These are phyloP conservation scores for Komagataella pseudopastoris DNA, from an alignment of 805 yeast genomes.

Conservation along the genomic window DNA sequence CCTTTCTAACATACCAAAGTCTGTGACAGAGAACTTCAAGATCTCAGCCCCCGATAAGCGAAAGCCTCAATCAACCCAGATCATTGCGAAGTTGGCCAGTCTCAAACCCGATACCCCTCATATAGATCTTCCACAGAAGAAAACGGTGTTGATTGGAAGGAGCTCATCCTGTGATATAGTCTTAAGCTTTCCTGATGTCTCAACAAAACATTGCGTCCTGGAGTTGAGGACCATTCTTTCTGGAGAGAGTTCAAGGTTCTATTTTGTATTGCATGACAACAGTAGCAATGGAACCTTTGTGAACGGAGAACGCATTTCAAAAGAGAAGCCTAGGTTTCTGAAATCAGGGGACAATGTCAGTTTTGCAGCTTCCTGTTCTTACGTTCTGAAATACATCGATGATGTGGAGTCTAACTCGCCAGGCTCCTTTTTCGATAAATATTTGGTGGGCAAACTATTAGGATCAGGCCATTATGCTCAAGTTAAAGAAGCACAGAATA, in stretches of 20 bases:
- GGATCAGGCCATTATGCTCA: constrained; percentile 76
- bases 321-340: constrained; percentile 31
- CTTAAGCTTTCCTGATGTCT: constrained; percentile 34
- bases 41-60: neutral
- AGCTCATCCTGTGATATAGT: constrained; percentile 46
- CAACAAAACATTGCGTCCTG: constrained; percentile 50
- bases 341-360: constrained; percentile 52
- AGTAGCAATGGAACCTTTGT: constrained; percentile 58
- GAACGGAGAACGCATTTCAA: constrained; percentile 40
- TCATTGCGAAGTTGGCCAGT: constrained; percentile 3
- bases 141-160: constrained; percentile 26
- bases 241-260: constrained; percentile 9
- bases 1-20: neutral
- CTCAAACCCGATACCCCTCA: constrained; percentile 1
- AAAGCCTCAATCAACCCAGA: neutral
- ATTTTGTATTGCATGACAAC: constrained; percentile 20
- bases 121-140: constrained; percentile 2
- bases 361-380: constrained; percentile 26
- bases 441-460: constrained; percentile 40
- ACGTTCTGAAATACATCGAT: constrained; percentile 13
- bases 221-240: constrained; percentile 24
- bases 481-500: constrained; percentile 56
- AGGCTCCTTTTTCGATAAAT: constrained; percentile 40
- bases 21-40: neutral
- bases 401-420: constrained; percentile 4